These are phyloP conservation scores for Clarireedia sp. DNA, from an alignment of 2,329 filamentous ascomycete genomes.

Conservation along the genomic window DNA sequence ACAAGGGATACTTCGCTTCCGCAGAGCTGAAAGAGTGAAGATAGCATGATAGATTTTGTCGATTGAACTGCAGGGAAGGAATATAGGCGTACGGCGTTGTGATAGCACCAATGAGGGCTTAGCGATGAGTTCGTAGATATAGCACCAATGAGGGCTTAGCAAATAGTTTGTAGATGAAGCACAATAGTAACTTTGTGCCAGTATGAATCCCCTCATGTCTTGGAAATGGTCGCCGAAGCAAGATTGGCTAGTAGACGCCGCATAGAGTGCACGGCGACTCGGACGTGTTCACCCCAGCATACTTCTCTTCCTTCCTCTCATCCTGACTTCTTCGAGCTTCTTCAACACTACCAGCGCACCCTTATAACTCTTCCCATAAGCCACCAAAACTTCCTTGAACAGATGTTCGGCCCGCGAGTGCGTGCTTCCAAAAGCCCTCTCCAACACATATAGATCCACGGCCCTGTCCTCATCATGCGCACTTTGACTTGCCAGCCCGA, in stretches of 20 bases:
- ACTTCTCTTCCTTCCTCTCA: conserved; percentile 91
- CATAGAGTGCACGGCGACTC: not conserved
- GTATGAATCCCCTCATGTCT: not conserved
- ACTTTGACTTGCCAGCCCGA: conserved; percentile 79
- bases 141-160: not conserved
- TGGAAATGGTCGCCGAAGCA: not conserved
- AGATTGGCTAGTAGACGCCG: too few species aligned
- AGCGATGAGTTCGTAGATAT: too few species aligned
- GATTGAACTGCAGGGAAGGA: not conserved
- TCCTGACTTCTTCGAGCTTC: conserved; percentile 81
- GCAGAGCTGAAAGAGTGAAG: conserved; percentile 54
- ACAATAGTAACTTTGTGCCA: not conserved
- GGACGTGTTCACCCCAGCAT: conserved; percentile 66
- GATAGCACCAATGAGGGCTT: not conserved
- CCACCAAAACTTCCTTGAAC: conserved; percentile 64
- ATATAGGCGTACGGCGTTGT: not conserved
- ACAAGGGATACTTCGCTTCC: conserved; percentile 92
- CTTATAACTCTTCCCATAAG: conserved; percentile 69
- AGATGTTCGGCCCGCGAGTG: conserved; percentile 77
- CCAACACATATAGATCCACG: conserved; percentile 92
- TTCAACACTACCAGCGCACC: conserved; percentile 67
- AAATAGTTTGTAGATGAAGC: too few species aligned
- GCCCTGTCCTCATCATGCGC: conserved; percentile 85
- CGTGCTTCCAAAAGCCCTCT: conserved; percentile 89
- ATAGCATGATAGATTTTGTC: not conserved